These are phyloP conservation scores for Glycyrrhiza uralensis DNA, from an alignment of 306 rosid species.

Conservation along the genomic window DNA sequence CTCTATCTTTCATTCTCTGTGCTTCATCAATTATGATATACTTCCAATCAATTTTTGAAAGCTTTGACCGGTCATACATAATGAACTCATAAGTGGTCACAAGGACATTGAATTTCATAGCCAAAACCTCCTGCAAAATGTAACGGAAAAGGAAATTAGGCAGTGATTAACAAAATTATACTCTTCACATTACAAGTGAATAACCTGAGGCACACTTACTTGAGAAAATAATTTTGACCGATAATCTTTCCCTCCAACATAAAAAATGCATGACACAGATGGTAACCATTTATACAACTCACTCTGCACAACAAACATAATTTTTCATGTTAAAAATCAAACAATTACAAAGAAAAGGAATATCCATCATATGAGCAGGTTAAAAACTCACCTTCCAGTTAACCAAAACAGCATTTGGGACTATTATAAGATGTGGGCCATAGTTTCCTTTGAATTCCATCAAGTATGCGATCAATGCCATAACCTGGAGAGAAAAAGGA, in stretches of 20 bases:
- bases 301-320: slow-evolving; percentile 60
- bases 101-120: slow-evolving; percentile 94
- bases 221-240: slow-evolving; percentile 90
- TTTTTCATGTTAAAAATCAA: slow-evolving; percentile 19
- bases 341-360: neutral
- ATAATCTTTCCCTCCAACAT: slow-evolving; percentile 93
- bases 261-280: slow-evolving; percentile 87
- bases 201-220: slow-evolving; percentile 49
- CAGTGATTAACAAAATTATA: slow-evolving; percentile 1
- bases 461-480: slow-evolving; percentile 97
- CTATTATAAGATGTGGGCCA: slow-evolving; percentile 99
- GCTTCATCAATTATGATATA: slow-evolving; percentile 98
- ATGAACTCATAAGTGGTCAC: slow-evolving; percentile 99
- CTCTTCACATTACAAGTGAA: slow-evolving; percentile 13
- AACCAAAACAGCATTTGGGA: slow-evolving; percentile 98
- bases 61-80: slow-evolving; percentile 97
- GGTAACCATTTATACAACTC: slow-evolving; percentile 92
- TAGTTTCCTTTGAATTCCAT: slow-evolving; percentile 99
- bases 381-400: slow-evolving; percentile 83
- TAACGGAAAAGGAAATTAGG: slow-evolving; percentile 23
- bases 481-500: slow-evolving; percentile 55
- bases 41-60: slow-evolving; percentile 95
- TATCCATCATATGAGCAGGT: neutral
- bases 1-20: slow-evolving; percentile 98
- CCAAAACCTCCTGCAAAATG: slow-evolving; percentile 75